Percentiles rank a stretch among this genome's conserved stretches.
These are phyloP conservation scores for Talaromyces sp. DNA, from an alignment of 2,329 filamentous ascomycete species.

Conservation along the genomic window DNA sequence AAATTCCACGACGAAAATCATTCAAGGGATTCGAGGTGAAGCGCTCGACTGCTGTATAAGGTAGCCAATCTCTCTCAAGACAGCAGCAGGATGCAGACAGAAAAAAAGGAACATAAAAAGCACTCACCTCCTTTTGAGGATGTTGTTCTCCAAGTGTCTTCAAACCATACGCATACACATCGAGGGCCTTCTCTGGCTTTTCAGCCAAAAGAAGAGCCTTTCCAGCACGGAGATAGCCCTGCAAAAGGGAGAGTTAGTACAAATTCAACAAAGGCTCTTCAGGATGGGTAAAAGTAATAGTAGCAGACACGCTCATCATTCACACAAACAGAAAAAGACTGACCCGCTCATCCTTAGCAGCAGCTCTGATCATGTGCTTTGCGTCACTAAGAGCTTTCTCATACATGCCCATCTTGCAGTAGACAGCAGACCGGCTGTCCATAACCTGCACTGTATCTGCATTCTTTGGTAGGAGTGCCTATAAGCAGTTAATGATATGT, in stretches of 20 bases:
- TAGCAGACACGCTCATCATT: neutral
- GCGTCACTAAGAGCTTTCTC: conserved; percentile 55
- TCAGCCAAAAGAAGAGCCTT: conserved; percentile 46
- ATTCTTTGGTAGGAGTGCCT: conserved; percentile 39
- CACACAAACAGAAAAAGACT: neutral
- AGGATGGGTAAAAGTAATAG: neutral
- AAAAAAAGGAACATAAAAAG: neutral
- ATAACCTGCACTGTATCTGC: conserved; percentile 42
- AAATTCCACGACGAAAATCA: neutral
- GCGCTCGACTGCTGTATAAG: too few species aligned
- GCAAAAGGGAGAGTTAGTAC: neutral
- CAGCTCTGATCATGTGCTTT: conserved; percentile 53
- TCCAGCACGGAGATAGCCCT: conserved; percentile 57
- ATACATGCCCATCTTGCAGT: conserved; percentile 52
- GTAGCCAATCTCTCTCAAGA: neutral
- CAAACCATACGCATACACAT: conserved; percentile 58
- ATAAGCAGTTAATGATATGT: neutral
- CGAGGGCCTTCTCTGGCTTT: conserved; percentile 52
- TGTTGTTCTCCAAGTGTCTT: conserved; percentile 48
- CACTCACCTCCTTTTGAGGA: conserved; percentile 26
- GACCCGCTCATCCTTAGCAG: conserved; percentile 51
- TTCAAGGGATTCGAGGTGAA: too few species aligned
- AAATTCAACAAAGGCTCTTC: neutral
- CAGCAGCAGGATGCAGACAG: neutral
- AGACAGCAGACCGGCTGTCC: conserved; percentile 55